Evolutionary conservation across 768 basidiomycete genomes (phyloP), one percentile per base, ranked within the genome.

Genomic region (Auricularia cornea): DNA sequence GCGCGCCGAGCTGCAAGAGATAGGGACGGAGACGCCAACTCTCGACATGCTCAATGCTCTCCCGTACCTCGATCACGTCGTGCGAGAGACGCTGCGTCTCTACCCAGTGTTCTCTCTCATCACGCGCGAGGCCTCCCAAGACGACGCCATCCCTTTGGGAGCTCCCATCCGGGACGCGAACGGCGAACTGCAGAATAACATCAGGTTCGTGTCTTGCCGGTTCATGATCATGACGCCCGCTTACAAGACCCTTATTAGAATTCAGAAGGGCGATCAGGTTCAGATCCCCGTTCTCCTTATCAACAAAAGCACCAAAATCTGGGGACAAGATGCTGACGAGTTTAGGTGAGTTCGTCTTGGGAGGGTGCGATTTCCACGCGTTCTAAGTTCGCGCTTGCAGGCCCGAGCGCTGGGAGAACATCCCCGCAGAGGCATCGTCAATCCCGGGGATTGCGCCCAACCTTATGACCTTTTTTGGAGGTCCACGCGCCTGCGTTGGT

Each of bases 401-500:
- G 62, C 84, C 84, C 40, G 83, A 84, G 65, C 75, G 84, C 33
- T 86, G 82, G 84, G 71, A 75, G 59, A 71, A 74, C 31, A 74
- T 72, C 10, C 77, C 78, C 14, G 66, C 70, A 33, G 74, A 72
- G 35, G 74, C 72, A 60, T 72, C 72, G 61, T 73, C 71, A 23
- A 75, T 81, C 35, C 82, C 78, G 38, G 86, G 85, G 29, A 71
- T 87, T 63, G 83, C 80, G 68, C 54, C 54, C 6, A 57, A 57
- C 30, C 28, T 57, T 4, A 28, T 57, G 28, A 57, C 26, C 11
- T 64, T 64, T 51, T 38, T 60, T 31, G 63, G 76, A 60, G 85
- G 83, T 63, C 80, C 81, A 68, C 77, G 85, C 33, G 83, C 83
- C 23, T 84, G 83, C 66, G 85, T 87, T 67, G 83, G 86, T 16